Conservation (phyloP, 2,329 filamentous ascomycete genomes). For the Chaetomiaceae sp. region DNA sequence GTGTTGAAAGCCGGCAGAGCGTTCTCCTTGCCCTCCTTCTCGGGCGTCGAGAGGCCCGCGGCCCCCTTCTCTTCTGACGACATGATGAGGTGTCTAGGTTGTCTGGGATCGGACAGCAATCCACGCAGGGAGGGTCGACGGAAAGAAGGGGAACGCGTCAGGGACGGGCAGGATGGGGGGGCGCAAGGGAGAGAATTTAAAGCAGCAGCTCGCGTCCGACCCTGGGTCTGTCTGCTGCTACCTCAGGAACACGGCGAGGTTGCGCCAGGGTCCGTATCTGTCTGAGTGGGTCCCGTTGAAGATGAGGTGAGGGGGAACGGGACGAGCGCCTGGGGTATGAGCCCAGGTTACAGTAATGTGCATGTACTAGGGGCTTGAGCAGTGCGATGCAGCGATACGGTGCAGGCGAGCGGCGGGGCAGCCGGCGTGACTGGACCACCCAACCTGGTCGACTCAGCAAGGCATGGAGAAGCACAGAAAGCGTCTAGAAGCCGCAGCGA, state of each 20-base stretch:
- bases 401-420: neutral
- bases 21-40: constrained; percentile 21
- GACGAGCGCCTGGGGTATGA: neutral
- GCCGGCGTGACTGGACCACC: too few relatives aligned
- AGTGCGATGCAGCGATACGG: neutral
- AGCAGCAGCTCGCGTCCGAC: too few relatives aligned
- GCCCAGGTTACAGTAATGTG: too few relatives aligned
- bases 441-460: too few relatives aligned
- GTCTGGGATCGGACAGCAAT: neutral
- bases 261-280: too few relatives aligned
- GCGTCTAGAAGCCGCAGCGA: constrained; percentile 21
- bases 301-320: too few relatives aligned
- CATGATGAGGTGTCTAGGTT: constrained; percentile 12
- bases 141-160: neutral
- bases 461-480: constrained; percentile 19
- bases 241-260: too few relatives aligned
- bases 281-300: too few relatives aligned
- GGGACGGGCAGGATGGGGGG: neutral
- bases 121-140: neutral
- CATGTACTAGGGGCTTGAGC: too few relatives aligned
- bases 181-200: neutral
- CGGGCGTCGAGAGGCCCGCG: constrained; percentile 12
- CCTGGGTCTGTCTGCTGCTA: too few relatives aligned
- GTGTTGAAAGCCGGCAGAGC: constrained; percentile 15
- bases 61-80: constrained; percentile 22